A percentile compares a stretch with the other conserved stretches of the same genome.
Evolutionary conservation across 176 grass and related monocot species (phyloP).

Genomic region (Avena sativa): DNA sequence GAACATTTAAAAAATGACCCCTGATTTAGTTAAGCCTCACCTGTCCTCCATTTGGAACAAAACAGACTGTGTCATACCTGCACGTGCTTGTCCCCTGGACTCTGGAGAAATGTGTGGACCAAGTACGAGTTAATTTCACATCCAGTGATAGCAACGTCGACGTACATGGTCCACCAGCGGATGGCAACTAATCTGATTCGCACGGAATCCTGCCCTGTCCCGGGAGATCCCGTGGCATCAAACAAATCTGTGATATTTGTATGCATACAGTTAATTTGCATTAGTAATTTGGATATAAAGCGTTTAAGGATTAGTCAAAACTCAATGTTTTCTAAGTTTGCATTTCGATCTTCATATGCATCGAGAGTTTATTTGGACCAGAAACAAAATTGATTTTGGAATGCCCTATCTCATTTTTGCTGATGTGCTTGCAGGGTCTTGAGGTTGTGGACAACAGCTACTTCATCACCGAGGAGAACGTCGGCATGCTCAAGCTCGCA

Average conservation of each 20-base stretch:
- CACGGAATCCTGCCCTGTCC: not conserved
- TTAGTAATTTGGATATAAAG: too few relatives aligned
- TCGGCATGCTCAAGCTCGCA: conserved; percentile 94
- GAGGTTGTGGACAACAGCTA: conserved; percentile 86
- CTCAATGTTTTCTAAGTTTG: too few relatives aligned
- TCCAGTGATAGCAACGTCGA: not conserved
- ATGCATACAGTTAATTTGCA: not conserved
- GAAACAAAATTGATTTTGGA: too few relatives aligned
- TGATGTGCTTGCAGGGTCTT: conserved; percentile 47
- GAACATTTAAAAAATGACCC: too few relatives aligned
- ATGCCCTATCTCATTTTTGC: too few relatives aligned
- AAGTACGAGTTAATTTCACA: not conserved
- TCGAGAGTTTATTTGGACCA: too few relatives aligned
- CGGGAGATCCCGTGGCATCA: not conserved
- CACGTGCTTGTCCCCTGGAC: not conserved
- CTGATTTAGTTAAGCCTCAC: too few relatives aligned
- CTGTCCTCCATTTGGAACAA: not conserved
- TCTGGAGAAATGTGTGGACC: not conserved
- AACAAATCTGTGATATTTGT: not conserved
- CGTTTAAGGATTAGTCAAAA: too few relatives aligned
- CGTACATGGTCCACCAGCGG: not conserved
- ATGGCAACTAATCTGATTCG: conserved; percentile 24
- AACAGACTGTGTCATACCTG: not conserved
- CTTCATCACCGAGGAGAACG: conserved; percentile 92
- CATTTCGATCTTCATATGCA: too few relatives aligned